phyloP scores from a whole-genome alignment of 768 basidiomycete species.

The Nevesoporus exiguus region DNA sequence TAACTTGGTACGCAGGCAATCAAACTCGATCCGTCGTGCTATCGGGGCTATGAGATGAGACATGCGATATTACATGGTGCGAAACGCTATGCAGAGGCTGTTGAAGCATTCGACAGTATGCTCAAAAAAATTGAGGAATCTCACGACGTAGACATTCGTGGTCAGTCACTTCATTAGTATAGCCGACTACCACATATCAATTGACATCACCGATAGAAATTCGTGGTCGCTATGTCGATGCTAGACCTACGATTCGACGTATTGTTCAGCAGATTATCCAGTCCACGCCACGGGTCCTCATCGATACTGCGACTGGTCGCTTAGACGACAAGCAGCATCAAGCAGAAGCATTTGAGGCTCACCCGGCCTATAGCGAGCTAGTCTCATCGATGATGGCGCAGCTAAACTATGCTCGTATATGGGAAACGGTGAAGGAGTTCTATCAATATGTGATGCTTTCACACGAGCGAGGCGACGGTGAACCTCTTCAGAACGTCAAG shows the following conservation, averaged over 20 bases:
- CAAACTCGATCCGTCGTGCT: not conserved
- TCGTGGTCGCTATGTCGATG: not conserved
- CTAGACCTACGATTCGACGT: not conserved
- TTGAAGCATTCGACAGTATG: not conserved
- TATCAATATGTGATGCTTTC: conserved; percentile 8
- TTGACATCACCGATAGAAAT: not conserved
- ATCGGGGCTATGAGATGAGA: not conserved
- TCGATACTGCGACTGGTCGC: not conserved
- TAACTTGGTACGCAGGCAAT: no score
- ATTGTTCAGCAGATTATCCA: not conserved
- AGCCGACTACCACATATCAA: not conserved
- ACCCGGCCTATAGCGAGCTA: not conserved
- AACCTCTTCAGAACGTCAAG: not conserved
- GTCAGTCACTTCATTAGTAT: not conserved
- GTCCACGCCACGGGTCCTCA: not conserved
- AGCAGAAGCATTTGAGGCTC: not conserved
- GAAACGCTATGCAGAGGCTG: not conserved
- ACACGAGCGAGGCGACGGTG: not conserved
- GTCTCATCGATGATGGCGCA: not conserved
- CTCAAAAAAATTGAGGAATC: not conserved
- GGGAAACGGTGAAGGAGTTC: not conserved
- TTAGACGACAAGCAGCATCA: not conserved
- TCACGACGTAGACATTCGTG: not conserved
- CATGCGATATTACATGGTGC: not conserved
- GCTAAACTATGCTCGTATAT: not conserved